phyloP scores from a whole-genome alignment of 352 stramenopile genomes.

The Phytophthora pini region DNA sequence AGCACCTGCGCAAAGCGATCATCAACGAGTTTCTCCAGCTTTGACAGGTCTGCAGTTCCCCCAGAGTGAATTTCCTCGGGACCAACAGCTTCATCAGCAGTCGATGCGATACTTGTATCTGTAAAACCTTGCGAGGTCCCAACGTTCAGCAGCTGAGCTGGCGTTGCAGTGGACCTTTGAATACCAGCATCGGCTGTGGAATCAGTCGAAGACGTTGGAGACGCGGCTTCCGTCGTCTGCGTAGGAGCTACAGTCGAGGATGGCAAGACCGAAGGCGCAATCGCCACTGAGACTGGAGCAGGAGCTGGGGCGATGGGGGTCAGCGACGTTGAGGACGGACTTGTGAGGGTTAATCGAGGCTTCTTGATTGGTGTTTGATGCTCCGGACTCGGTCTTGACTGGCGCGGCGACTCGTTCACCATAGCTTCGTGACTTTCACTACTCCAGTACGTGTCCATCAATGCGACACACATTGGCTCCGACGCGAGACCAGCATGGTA shows the following conservation, averaged over 20 bases:
- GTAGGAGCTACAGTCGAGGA: neutral
- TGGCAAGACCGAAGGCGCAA: neutral
- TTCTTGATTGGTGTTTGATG: conserved; percentile 7
- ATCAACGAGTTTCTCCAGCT: conserved; percentile 26
- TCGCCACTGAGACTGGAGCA: neutral
- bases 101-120: conserved; percentile 9
- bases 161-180: neutral
- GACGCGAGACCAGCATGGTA: conserved; percentile 17
- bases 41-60: neutral
- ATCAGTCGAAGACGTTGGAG: neutral
- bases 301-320: conserved; percentile 8
- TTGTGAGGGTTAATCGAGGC: neutral
- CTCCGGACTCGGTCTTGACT: conserved; percentile 12
- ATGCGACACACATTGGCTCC: conserved; percentile 18
- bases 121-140: conserved; percentile 7
- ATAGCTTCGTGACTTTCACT: neutral
- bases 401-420: neutral
- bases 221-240: neutral
- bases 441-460: conserved; percentile 26
- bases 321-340: neutral
- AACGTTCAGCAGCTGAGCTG: conserved; percentile 3
- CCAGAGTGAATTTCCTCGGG: neutral
- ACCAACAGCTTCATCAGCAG: conserved; percentile 2
- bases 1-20: conserved; percentile 21
- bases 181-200: neutral